Evolutionary conservation across 169 alveolate species (phyloP).

Genomic region (Plasmodium inui): DNA sequence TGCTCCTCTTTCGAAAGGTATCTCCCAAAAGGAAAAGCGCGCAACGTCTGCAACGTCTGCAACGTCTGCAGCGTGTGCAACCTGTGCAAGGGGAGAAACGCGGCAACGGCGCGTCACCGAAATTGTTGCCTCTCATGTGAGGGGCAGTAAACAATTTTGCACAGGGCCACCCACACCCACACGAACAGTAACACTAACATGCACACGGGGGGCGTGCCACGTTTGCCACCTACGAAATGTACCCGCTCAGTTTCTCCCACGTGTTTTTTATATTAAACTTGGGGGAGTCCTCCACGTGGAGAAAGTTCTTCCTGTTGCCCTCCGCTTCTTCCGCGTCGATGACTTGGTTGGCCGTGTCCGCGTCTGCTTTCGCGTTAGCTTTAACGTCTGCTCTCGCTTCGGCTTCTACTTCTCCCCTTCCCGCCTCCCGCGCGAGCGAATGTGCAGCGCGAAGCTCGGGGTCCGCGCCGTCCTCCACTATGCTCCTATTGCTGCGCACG

Average conservation of each 20-base stretch:
- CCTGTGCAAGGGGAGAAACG: not conserved
- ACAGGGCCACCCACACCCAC: not conserved
- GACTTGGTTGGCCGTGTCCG: not conserved
- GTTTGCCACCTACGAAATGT: conserved; percentile 28
- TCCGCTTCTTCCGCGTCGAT: not conserved
- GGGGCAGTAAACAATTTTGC: not conserved
- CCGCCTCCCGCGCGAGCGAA: not conserved
- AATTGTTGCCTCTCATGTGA: not conserved
- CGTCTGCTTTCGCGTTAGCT: not conserved
- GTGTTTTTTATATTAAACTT: conserved; percentile 72
- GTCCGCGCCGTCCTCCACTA: not conserved
- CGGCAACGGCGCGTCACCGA: not conserved
- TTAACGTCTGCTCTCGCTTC: not conserved
- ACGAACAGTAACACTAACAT: not conserved
- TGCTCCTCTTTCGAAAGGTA: not conserved
- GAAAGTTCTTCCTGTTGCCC: not conserved
- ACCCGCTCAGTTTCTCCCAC: conserved; percentile 68
- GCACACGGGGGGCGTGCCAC: not conserved
- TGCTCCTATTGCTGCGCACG: not conserved
- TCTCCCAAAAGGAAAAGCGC: not conserved
- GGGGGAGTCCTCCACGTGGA: conserved; percentile 29
- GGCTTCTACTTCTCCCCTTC: not conserved
- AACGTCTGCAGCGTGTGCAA: no score
- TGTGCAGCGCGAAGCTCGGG: not conserved
- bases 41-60: not conserved